A percentile compares a stretch with the other conserved stretches of the same genome.
These are phyloP conservation scores for Prunus salicina DNA, from an alignment of 306 rosid species.

Conservation along the genomic window DNA sequence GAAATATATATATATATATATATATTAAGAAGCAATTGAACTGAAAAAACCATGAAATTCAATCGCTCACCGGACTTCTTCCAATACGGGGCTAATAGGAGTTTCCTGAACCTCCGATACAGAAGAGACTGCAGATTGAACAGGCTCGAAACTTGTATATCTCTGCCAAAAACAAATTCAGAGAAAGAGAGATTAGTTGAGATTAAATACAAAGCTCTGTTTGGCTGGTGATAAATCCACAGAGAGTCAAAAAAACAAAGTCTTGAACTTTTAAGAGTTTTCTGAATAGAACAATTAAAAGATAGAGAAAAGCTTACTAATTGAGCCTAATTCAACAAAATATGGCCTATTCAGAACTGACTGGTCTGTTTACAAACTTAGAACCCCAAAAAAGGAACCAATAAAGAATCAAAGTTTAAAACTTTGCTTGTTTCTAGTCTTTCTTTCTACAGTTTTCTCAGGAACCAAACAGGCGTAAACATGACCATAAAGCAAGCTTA, in stretches of 20 bases:
- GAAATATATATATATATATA: too few species aligned
- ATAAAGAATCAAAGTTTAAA: neutral
- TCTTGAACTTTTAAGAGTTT: neutral
- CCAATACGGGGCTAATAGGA: conserved; percentile 14
- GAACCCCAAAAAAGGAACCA: neutral
- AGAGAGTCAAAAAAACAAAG: neutral
- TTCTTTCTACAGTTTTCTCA: conserved; percentile 1
- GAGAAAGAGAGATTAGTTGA: neutral
- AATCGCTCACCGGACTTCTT: conserved; percentile 46
- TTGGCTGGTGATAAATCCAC: conserved; percentile 9
- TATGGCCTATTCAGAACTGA: neutral
- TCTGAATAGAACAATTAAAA: neutral
- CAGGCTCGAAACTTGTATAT: conserved; percentile 35
- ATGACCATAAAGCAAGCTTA: neutral
- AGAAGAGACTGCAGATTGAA: conserved; percentile 32
- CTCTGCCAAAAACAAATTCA: conserved; percentile 35
- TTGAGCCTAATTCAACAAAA: neutral
- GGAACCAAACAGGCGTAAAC: neutral
- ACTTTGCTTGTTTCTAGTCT: neutral
- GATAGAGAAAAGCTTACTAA: neutral
- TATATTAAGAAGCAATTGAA: neutral
- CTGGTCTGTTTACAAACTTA: neutral
- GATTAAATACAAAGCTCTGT: conserved; percentile 28
- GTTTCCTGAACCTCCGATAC: conserved; percentile 35
- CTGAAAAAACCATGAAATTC: neutral